These are phyloP conservation scores for Phytophthora hybrid DNA, from an alignment of 352 stramenopile species.

Conservation along the genomic window DNA sequence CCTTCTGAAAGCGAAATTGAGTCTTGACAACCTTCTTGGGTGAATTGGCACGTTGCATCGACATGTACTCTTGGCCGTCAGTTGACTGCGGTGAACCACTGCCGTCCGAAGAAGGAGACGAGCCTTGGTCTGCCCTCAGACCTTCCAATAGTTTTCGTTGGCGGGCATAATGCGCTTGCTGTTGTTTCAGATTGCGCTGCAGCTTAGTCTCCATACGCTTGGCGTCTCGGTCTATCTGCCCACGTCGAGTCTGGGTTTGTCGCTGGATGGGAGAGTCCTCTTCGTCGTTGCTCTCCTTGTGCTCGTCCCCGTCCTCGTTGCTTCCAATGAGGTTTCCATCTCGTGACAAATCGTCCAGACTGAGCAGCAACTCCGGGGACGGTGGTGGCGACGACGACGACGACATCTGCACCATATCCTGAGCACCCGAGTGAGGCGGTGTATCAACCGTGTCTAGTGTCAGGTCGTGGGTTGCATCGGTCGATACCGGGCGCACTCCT, in stretches of 20 bases:
- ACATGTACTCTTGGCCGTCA: conserved; percentile 2
- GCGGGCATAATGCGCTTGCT: conserved; percentile 68
- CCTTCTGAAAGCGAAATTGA: conserved; percentile 13
- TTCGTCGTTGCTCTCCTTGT: conserved; percentile 19
- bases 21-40: conserved; percentile 12
- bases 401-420: neutral
- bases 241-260: conserved; percentile 6
- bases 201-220: conserved; percentile 59
- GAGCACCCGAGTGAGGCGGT: conserved; percentile 4
- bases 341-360: conserved; percentile 57
- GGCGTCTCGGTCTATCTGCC: conserved; percentile 32
- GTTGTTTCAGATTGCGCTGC: conserved; percentile 61
- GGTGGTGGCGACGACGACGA: conserved; percentile 6
- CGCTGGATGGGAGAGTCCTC: conserved; percentile 7
- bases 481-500: neutral
- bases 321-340: conserved; percentile 16
- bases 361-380: conserved; percentile 42
- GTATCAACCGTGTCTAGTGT: conserved; percentile 13
- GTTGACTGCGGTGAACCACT: conserved; percentile 12
- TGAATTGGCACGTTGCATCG: neutral
- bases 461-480: conserved; percentile 14
- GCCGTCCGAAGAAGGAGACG: conserved; percentile 23
- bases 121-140: conserved; percentile 40
- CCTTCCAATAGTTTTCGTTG: conserved; percentile 69
- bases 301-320: conserved; percentile 14